Conservation (phyloP, 2,329 filamentous ascomycete genomes). For the Fusarium verrucosum region DNA sequence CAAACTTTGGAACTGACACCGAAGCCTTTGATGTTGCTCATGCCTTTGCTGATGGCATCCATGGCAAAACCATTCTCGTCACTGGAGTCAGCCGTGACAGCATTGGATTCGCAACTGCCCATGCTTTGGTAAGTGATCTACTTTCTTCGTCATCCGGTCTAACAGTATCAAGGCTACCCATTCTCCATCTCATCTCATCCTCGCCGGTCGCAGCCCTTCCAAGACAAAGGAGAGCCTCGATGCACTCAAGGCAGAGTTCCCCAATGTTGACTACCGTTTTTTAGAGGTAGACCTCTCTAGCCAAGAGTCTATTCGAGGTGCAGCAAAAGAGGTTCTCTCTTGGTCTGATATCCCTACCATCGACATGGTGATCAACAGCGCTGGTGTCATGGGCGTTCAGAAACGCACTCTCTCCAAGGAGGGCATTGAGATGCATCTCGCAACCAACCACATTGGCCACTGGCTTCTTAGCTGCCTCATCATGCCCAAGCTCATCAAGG, state of each 20-base stretch:
- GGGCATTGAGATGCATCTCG: slow-evolving; percentile 4
- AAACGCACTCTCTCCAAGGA: not conserved
- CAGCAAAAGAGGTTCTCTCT: not conserved
- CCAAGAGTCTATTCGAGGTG: not conserved
- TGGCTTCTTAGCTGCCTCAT: slow-evolving; percentile 4
- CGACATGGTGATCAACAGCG: not conserved
- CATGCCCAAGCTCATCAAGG: slow-evolving; percentile 13
- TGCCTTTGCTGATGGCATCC: not conserved
- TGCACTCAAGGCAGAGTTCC: not conserved
- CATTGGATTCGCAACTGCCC: not conserved
- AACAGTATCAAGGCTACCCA: not conserved
- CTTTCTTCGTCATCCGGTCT: not conserved
- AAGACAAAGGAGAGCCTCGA: not conserved
- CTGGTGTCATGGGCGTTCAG: not conserved
- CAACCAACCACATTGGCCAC: slow-evolving; percentile 11
- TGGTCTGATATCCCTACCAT: not conserved
- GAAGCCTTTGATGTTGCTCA: not conserved
- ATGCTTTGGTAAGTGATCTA: not conserved
- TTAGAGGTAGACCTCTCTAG: not conserved
- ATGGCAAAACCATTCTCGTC: not conserved
- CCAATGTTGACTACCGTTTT: not conserved
- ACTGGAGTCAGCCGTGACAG: slow-evolving; percentile 3
- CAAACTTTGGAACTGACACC: not conserved
- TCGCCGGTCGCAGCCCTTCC: not conserved
- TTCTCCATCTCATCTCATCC: not conserved